phyloP scores from a whole-genome alignment of 371 early-diverging fungal species.

The Lichtheimia corymbifera region DNA sequence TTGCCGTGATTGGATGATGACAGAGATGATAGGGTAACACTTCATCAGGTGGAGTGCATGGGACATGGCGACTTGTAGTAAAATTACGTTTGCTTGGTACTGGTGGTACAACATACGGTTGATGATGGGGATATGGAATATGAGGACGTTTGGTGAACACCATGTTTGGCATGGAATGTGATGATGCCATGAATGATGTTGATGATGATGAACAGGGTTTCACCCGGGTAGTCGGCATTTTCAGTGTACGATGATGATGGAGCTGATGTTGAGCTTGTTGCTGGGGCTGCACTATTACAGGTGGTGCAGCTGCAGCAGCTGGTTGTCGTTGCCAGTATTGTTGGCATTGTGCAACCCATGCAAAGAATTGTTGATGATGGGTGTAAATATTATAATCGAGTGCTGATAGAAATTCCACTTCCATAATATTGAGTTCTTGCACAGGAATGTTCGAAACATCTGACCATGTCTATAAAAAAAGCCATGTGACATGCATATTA shows the following conservation, averaged over 20 bases:
- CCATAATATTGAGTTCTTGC: conserved; percentile 71
- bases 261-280: not conserved
- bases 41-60: conserved; percentile 21
- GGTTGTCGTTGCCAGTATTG: conserved; percentile 3
- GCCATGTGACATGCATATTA: not conserved
- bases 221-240: too few relatives aligned
- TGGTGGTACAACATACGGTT: conserved; percentile 1
- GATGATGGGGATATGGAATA: not conserved
- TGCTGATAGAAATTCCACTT: conserved; percentile 69
- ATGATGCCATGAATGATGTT: not conserved
- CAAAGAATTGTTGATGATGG: conserved; percentile 33
- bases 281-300: not conserved
- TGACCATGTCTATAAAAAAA: conserved; percentile 64
- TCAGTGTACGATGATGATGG: not conserved
- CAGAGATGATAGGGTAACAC: not conserved
- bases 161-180: too few relatives aligned
- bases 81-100: conserved; percentile 6
- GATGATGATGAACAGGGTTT: not conserved
- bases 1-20: not conserved
- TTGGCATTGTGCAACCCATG: conserved; percentile 47
- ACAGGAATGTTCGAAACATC: conserved; percentile 67
- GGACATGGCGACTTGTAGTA: conserved; percentile 6
- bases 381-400: conserved; percentile 55
- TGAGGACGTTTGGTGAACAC: too few relatives aligned
- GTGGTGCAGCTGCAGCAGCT: not conserved